Evolutionary conservation across 495 filamentous ascomycete species (phyloP).

Genomic region (Lineolata rhizophorae): DNA sequence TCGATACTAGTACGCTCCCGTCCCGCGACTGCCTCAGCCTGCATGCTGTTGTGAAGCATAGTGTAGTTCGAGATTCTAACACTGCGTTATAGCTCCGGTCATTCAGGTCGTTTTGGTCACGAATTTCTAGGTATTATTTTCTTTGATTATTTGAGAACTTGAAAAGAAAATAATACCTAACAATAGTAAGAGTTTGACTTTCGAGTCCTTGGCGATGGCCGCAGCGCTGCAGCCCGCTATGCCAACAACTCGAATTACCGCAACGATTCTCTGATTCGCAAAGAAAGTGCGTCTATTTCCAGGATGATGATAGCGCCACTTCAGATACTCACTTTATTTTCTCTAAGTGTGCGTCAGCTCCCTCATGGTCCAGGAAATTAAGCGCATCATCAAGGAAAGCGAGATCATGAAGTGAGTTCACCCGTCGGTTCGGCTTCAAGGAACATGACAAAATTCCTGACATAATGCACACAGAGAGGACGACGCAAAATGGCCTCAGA

Average conservation of each 20-base stretch:
- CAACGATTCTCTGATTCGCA: conserved; percentile 94
- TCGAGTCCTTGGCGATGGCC: conserved; percentile 77
- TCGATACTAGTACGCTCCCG: conserved; percentile 67
- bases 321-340: too few species aligned
- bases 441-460: too few species aligned
- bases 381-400: conserved; percentile 89
- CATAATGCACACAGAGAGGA: conserved; percentile 47
- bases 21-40: conserved; percentile 1
- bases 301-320: neutral
- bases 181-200: conserved; percentile 99
- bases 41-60: neutral
- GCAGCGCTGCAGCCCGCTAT: conserved; percentile 84
- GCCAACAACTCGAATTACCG: conserved; percentile 99
- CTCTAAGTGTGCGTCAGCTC: conserved; percentile 94
- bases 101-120: conserved; percentile 93
- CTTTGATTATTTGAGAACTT: too few species aligned
- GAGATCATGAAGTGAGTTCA: conserved; percentile 97
- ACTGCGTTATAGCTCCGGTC: conserved; percentile 62
- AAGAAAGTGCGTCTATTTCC: conserved; percentile 63
- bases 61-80: conserved; percentile 1
- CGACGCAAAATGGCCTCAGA: conserved; percentile 97
- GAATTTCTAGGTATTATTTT: conserved; percentile 87
- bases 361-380: conserved; percentile 82
- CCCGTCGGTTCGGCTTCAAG: neutral
- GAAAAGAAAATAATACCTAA: too few species aligned